Evolutionary conservation across 768 basidiomycete genomes (phyloP).

Genomic region (Podaxis sp.): DNA sequence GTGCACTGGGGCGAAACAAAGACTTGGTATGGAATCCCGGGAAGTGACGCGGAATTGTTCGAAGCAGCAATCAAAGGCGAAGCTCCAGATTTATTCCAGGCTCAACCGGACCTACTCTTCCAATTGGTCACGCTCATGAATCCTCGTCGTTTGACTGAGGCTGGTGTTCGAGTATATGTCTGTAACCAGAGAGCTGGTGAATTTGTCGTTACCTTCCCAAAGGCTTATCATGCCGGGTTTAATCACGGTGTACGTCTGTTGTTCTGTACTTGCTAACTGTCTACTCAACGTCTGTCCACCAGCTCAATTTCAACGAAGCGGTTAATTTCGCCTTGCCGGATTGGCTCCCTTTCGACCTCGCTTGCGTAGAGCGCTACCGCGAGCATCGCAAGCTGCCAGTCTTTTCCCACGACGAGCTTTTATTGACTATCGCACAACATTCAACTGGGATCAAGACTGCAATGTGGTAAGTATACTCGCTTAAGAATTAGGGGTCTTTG

Average conservation of each 20-base stretch:
- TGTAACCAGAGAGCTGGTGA: conserved; percentile 98
- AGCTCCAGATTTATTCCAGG: conserved; percentile 97
- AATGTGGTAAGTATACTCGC: conserved; percentile 64
- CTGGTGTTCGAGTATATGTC: conserved; percentile 89
- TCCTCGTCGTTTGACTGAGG: conserved; percentile 80
- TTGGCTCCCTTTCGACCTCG: conserved; percentile 86
- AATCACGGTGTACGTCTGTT: conserved; percentile 85
- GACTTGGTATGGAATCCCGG: conserved; percentile 99
- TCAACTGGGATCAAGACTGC: conserved; percentile 91
- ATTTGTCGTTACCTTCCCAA: conserved; percentile 96
- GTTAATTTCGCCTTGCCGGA: conserved; percentile 98
- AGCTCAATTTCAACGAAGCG: conserved; percentile 99
- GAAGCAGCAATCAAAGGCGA: conserved; percentile 93
- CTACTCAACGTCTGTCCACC: conserved; percentile 24
- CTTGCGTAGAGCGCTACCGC: conserved; percentile 88
- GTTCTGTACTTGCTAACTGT: conserved; percentile 3
- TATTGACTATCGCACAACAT: conserved; percentile 97
- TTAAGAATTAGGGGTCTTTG: not conserved
- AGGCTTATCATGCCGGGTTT: conserved; percentile 97
- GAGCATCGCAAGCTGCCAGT: conserved; percentile 92
- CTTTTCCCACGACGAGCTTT: conserved; percentile 96
- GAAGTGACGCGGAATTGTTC: conserved; percentile 92
- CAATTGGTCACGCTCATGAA: conserved; percentile 98
- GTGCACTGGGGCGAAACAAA: conserved; percentile 99
- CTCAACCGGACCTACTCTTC: conserved; percentile 95